Evolutionary conservation across 2,329 filamentous ascomycete species (phyloP), one percentile per base, ranked within the genome.

Genomic region (Claviceps fusiformis): DNA sequence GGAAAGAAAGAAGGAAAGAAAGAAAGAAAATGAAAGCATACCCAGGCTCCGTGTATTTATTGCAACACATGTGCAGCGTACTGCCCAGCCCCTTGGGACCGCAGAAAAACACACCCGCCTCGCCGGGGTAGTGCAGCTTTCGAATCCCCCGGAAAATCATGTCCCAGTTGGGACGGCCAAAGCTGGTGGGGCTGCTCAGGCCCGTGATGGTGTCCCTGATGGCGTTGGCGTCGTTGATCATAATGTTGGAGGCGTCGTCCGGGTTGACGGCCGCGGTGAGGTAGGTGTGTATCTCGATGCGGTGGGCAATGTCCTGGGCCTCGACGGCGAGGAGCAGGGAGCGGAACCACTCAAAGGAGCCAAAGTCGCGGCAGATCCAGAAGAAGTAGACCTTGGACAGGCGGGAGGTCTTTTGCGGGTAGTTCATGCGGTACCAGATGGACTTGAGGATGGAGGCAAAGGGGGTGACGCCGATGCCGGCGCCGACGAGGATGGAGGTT

Each of bases 401-500:
- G 4, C 87, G 78, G 3, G 87, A 91, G 72, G 86, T 86, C 70
- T 85, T 81, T 67, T 88, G 84, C 3, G 86, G 86, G 71, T 89
- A 91, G 76, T 90, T 92, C 85, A 92, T 90, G 52, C 88, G 82
- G 75, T 93, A 95, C 89, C 89, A 95, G 71, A 95, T 92, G 54
- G 86, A 90, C 76, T 95, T 95, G 65, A 92, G 78, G 62, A 92
- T 91, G 0, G 86, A 89, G 13, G 87, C 87, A 71, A 90, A 92
- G 0, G 87, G 87, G n/a, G 87, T 92, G 13, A 91, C 87, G 60
- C 87, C 87, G 60, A 92, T 92, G 68, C 87, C 87, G 1, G 87
- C 88, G 57, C 87, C 87, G 57, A 87, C 85, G n/a, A 92, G 79
- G 31, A 91, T 75, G 6, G 87, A 81, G 44, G 89, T 78, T 71